Evolutionary conservation across 2,329 filamentous ascomycete genomes (phyloP).

Genomic region (Ophiosphaerella narmari): DNA sequence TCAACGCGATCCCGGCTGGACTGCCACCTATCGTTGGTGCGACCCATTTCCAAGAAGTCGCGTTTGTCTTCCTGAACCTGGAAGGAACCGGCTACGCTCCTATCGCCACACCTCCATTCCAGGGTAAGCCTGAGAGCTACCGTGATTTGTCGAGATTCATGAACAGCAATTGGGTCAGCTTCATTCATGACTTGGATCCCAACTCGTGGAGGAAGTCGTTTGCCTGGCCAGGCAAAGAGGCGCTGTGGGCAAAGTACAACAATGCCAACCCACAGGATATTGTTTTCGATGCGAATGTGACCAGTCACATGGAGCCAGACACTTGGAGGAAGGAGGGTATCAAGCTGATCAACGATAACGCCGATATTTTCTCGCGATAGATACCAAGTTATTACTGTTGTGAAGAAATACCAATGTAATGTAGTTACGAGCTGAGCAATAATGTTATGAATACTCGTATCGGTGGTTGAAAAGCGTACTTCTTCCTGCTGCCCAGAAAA

Average conservation of each 20-base stretch:
- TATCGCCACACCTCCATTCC: constrained; percentile 38
- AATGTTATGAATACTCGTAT: background rate
- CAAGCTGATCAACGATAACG: constrained; percentile 45
- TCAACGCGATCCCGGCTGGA: constrained; percentile 60
- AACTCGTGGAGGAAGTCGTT: constrained; percentile 27
- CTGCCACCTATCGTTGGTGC: constrained; percentile 50
- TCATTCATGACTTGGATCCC: constrained; percentile 48
- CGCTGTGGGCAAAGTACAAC: constrained; percentile 50
- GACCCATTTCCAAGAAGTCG: constrained; percentile 60
- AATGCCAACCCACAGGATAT: constrained; percentile 44
- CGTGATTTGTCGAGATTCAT: constrained; percentile 49
- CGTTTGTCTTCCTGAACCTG: constrained; percentile 55
- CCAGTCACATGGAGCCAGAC: constrained; percentile 48
- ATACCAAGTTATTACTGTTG: background rate
- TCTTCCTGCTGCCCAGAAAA: too few species aligned
- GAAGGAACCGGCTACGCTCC: constrained; percentile 49
- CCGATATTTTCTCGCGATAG: constrained; percentile 11
- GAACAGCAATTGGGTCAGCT: constrained; percentile 52
- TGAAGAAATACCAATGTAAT: background rate
- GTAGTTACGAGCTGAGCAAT: background rate
- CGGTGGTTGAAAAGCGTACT: too few species aligned
- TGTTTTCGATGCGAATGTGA: constrained; percentile 54
- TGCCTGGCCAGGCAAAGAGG: constrained; percentile 25
- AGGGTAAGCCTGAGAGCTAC: constrained; percentile 44
- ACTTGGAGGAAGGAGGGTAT: constrained; percentile 53